Evolutionary conservation across 768 basidiomycete species (phyloP).

Genomic region (Plicaturopsis crispa): DNA sequence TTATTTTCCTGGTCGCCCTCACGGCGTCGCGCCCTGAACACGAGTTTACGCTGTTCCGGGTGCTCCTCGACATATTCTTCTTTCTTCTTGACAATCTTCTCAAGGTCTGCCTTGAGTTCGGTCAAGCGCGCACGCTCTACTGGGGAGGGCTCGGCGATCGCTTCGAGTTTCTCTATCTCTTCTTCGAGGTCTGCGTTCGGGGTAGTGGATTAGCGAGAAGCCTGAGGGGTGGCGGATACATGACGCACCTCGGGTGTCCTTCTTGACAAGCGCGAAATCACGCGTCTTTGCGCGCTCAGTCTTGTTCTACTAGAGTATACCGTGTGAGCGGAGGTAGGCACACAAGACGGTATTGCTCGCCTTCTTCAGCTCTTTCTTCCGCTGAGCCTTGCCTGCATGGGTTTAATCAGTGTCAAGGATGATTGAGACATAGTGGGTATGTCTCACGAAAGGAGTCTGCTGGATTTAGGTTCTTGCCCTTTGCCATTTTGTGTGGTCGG

Average conservation of each 20-base stretch:
- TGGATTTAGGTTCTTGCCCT: slow-evolving; percentile 83
- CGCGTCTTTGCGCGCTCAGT: slow-evolving; percentile 69
- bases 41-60: slow-evolving; percentile 83
- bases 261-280: slow-evolving; percentile 90
- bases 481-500: too few relatives aligned
- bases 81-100: slow-evolving; percentile 79
- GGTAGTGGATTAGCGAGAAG: slow-evolving; percentile 1
- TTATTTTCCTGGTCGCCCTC: too few relatives aligned
- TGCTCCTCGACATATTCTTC: slow-evolving; percentile 89
- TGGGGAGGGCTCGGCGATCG: slow-evolving; percentile 29
- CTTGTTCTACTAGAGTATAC: slow-evolving; percentile 72
- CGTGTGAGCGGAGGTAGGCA: slow-evolving; percentile 12
- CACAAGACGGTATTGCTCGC: slow-evolving; percentile 30
- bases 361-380: slow-evolving; percentile 96
- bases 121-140: slow-evolving; percentile 62
- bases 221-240: not conserved
- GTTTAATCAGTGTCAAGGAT: not conserved
- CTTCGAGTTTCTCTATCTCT: slow-evolving; percentile 66
- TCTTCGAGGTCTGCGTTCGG: slow-evolving; percentile 61
- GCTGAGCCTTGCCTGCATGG: slow-evolving; percentile 74
- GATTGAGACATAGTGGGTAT: not conserved
- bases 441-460: slow-evolving; percentile 87
- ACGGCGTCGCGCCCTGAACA: slow-evolving; percentile 55
- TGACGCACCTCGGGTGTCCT: slow-evolving; percentile 73
- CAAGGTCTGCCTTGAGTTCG: slow-evolving; percentile 70